Evolutionary conservation across 495 filamentous ascomycete genomes (phyloP), one percentile per base, ranked within the genome.

Genomic region (Chaetomium tenue): DNA sequence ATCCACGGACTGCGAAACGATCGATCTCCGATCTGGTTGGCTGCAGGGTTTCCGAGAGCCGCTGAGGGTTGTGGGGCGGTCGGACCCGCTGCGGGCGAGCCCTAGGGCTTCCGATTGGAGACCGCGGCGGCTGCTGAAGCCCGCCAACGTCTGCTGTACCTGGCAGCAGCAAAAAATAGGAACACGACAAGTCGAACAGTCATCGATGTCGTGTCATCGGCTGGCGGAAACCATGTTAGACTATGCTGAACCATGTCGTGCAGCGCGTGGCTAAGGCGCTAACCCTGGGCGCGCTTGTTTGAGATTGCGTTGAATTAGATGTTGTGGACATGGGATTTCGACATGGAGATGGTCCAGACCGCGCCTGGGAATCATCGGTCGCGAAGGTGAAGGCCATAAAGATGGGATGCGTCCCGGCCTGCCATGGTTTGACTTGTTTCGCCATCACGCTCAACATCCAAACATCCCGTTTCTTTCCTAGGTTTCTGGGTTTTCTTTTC

Each of bases 211-310:
- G 54, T 57, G 54, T 48, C 25, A 53, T 40, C 59, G 30, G 13
- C 13, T 39, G 15, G 58, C 30, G 11, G 58, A 11, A 12, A 23
- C 47, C 44, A n/a, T 56, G 53, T 37, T 1, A 37, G 33, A 37
- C 8, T 1, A 37, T 37, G 33, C 33, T 12, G 5, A 12, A 39
- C 47, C 44, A 26, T 56, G 53, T 30, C 12, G 54, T 40, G 42
- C 61, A 51, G 42, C 26, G 4, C 26, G 28, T 58, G 54, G 30
- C 42, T 37, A 8, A 5, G 61, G 53, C 61, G 53, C 61, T 58
- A 58, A 58, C 2, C 23, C 9, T n/a, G 15, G 44, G 0, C 54
- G 61, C 44, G 61, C 61, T 51, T 58, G 61, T 57, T 58, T 63
- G 61, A 48, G 42, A 20, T 57, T 42, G 26, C 20, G 18, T 12